phyloP scores from a whole-genome alignment of 1,284 basidiomycete genomes.

The Erythrobasidium hasegawianum region DNA sequence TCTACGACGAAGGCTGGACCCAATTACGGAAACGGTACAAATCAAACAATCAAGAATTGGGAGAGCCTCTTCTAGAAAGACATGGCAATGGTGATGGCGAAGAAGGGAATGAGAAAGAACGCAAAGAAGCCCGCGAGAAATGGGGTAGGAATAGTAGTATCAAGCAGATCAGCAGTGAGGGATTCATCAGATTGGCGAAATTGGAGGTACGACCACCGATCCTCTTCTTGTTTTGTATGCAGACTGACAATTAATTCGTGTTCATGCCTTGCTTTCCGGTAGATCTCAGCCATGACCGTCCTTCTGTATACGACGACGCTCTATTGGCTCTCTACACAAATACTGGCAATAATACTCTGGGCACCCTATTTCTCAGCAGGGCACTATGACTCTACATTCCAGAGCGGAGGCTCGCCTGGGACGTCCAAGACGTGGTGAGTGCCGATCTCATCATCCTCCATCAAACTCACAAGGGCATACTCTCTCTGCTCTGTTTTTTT shows the following conservation, averaged over 20 bases:
- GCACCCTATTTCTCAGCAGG: conserved; percentile 72
- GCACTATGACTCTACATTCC: conserved; percentile 60
- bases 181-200: conserved; percentile 13
- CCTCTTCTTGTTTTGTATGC: too few species aligned
- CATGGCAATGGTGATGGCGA: background rate
- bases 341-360: conserved; percentile 66
- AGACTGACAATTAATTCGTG: too few species aligned
- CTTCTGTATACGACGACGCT: conserved; percentile 13
- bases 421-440: conserved; percentile 65
- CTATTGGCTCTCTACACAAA: conserved; percentile 64
- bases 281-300: conserved; percentile 27
- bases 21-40: conserved; percentile 9
- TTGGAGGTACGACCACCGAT: conserved; percentile 31
- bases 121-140: background rate
- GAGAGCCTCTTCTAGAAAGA: background rate
- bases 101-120: background rate
- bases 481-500: too few species aligned
- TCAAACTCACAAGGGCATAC: too few species aligned
- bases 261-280: too few species aligned
- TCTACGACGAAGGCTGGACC: conserved; percentile 17
- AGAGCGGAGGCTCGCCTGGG: conserved; percentile 79
- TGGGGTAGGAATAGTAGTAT: conserved; percentile 13
- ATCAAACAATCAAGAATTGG: background rate
- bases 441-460: too few species aligned
- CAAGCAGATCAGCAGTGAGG: conserved; percentile 6